These are phyloP conservation scores for Myxozyma kluyveri DNA, from an alignment of 805 yeast species.

Conservation along the genomic window DNA sequence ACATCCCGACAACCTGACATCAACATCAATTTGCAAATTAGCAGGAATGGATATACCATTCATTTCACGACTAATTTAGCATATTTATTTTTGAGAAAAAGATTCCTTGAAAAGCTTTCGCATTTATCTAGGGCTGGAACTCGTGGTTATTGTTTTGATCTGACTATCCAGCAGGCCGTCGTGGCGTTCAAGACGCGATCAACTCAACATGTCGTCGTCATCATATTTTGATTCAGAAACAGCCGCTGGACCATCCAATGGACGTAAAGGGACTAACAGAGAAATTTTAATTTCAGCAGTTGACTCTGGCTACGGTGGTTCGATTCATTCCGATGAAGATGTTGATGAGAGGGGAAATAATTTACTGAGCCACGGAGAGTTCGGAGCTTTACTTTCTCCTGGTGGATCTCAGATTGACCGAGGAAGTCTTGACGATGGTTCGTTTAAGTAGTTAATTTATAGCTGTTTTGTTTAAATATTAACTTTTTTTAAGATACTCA, in stretches of 20 bases:
- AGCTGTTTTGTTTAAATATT: not conserved
- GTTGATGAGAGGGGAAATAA: not conserved
- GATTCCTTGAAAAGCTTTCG: too few species aligned
- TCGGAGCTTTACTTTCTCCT: slow-evolving; percentile 1
- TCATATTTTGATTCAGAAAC: slow-evolving; percentile 21
- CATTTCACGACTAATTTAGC: too few species aligned
- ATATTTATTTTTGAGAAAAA: too few species aligned
- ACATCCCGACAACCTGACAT: too few species aligned
- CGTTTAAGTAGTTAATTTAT: not conserved
- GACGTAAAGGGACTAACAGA: slow-evolving; percentile 8
- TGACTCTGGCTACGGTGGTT: slow-evolving; percentile 33
- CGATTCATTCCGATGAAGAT: slow-evolving; percentile 18
- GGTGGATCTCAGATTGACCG: not conserved
- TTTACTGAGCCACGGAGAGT: not conserved
- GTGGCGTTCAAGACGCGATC: too few species aligned
- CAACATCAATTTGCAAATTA: too few species aligned
- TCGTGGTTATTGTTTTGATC: too few species aligned
- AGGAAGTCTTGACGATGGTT: not conserved
- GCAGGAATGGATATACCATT: too few species aligned
- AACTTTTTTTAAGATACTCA: slow-evolving; percentile 23
- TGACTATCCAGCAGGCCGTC: too few species aligned
- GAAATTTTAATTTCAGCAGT: slow-evolving; percentile 17
- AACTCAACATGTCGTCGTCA: too few species aligned
- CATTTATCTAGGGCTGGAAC: too few species aligned
- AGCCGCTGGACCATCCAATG: slow-evolving; percentile 22